Evolutionary conservation across 345 rosid species (phyloP), one percentile per base, ranked within the genome.

Genomic region (Atalantia buxifolia): DNA sequence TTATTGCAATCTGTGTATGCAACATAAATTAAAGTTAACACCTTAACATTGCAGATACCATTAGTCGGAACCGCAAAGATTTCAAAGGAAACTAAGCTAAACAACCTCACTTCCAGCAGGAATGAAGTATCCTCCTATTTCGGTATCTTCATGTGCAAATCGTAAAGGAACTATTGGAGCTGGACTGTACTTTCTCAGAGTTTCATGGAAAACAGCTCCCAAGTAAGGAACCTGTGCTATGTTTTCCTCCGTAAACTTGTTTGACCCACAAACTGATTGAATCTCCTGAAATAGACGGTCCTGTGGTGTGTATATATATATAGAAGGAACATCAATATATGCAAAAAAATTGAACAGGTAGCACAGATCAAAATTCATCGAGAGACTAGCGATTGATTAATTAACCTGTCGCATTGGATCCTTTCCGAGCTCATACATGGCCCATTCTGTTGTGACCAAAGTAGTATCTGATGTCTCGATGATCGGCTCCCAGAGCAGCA

Each of bases 361-460:
- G 56, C 30, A 40, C 36, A 66, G 31, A 65, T 50, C n/a, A 33
- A 64, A 33, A 31, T 76, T 12, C 0, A 45, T 45, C 35, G 45
- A 56, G n/a, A 14, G 40, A 76, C 19, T 66, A 19, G 72, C 36
- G 36, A 66, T 48, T n/a, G 30, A 65, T 28, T 13, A 13, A 45
- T 45, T 25, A 72, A 91, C 95, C 95, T 91, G 98, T 2, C 81
- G 81, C 33, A 21, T 76, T 28, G 86, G 89, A 81, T 88, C 83
- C 76, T 88, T 94, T 8, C 97, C 97, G 3, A 96, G 97, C 76
- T 96, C 94, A 71, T 90, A 92, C 16, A 92, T 77, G 1, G 97
- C 97, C 98, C 99, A 95, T 84, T 96, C 99, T 30, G 97, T 82
- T 72, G 95, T 78, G 36, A 92, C 95, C 88, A 92, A 71, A 73